Conservation (phyloP, 140 eudicot genomes). For the Erigeron philadelphicus region DNA sequence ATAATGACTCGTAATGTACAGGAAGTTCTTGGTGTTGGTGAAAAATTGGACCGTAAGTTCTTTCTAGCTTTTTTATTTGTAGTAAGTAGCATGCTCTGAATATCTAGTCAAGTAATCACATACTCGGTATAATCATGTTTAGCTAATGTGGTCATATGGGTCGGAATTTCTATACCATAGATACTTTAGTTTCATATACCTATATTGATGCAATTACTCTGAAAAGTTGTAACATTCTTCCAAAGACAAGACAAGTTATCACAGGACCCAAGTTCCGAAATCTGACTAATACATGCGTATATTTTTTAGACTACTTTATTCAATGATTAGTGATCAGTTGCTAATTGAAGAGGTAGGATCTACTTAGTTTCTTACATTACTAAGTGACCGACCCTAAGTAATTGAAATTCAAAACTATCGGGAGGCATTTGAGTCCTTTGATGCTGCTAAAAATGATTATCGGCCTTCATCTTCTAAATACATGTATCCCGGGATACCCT, state of each 20-base stretch:
- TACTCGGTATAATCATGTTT: neutral
- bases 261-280: neutral
- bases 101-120: neutral
- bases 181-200: neutral
- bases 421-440: too few species aligned
- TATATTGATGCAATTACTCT: neutral
- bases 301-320: too few species aligned
- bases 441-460: too few species aligned
- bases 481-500: too few species aligned
- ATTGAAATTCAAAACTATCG: too few species aligned
- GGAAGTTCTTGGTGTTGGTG: slow-evolving; percentile 99
- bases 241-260: neutral
- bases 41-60: slow-evolving; percentile 94
- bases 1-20: slow-evolving; percentile 99
- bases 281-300: neutral
- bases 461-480: too few species aligned
- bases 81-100: slow-evolving; percentile 1
- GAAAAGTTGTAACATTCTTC: neutral
- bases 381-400: too few species aligned
- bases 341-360: too few species aligned
- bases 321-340: too few species aligned
- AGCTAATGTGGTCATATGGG: neutral
- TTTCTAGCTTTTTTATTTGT: neutral
- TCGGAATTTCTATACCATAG: neutral
- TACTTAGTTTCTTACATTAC: too few species aligned